phyloP scores from a whole-genome alignment of 257 asterid genomes.

The Leonotis leonurus region DNA sequence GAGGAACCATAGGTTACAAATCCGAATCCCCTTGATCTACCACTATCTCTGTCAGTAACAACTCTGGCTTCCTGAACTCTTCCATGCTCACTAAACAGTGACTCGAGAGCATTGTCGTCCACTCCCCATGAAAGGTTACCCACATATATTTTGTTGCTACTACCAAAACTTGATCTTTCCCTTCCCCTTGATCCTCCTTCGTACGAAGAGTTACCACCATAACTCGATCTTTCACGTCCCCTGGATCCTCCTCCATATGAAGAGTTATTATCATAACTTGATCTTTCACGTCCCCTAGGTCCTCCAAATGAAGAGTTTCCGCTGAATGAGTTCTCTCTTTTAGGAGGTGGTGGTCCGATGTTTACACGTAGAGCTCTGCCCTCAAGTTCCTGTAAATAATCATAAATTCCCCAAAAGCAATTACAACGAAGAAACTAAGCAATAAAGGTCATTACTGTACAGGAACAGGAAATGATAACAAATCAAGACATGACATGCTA shows the following conservation, averaged over 20 bases:
- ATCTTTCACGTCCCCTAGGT: constrained; percentile 28
- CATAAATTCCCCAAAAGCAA: neutral
- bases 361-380: constrained; percentile 80
- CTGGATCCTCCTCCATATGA: constrained; percentile 33
- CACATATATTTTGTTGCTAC: constrained; percentile 46
- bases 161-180: constrained; percentile 29
- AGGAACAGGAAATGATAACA: neutral
- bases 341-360: constrained; percentile 83
- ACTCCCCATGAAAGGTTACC: constrained; percentile 91
- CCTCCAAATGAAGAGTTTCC: constrained; percentile 33
- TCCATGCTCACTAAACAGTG: constrained; percentile 72
- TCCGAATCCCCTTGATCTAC: constrained; percentile 89
- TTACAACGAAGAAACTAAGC: neutral
- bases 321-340: constrained; percentile 43
- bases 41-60: constrained; percentile 72
- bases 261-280: constrained; percentile 1
- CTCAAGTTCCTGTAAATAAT: constrained; percentile 53
- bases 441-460: neutral
- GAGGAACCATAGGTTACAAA: constrained; percentile 65
- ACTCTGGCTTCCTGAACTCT: constrained; percentile 76
- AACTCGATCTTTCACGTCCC: constrained; percentile 26
- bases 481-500: neutral
- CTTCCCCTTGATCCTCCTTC: constrained; percentile 28
- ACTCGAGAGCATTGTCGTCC: constrained; percentile 52
- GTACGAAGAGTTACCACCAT: constrained; percentile 27